Conservation (phyloP, 805 yeast genomes). For the Metschnikowia hibisci region DNA sequence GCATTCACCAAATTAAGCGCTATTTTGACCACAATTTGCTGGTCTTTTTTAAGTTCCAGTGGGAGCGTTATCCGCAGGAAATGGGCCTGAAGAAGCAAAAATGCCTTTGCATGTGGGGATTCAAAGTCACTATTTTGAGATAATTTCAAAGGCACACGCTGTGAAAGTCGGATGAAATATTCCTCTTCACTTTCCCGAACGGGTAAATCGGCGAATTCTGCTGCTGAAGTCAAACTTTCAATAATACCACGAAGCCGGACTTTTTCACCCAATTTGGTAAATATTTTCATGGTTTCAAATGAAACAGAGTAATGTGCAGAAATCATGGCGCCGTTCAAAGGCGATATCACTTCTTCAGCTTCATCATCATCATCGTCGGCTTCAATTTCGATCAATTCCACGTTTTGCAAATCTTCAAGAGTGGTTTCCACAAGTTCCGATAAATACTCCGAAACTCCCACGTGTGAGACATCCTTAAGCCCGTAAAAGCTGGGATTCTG, state of each 20-base stretch:
- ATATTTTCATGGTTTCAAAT: constrained; percentile 61
- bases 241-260: constrained; percentile 59
- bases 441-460: constrained; percentile 73
- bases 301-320: constrained; percentile 70
- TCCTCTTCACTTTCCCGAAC: constrained; percentile 58
- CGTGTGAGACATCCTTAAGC: constrained; percentile 55
- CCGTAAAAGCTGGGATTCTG: constrained; percentile 89
- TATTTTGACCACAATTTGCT: constrained; percentile 46
- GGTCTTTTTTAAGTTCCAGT: constrained; percentile 58
- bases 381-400: constrained; percentile 59
- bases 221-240: constrained; percentile 61
- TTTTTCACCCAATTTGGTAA: constrained; percentile 49
- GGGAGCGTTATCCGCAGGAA: constrained; percentile 64
- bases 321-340: constrained; percentile 70
- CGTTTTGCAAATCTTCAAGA: constrained; percentile 56
- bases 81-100: constrained; percentile 76
- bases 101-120: constrained; percentile 65
- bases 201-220: constrained; percentile 66
- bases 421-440: constrained; percentile 79
- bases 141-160: constrained; percentile 60
- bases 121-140: constrained; percentile 31
- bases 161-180: constrained; percentile 47
- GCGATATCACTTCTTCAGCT: constrained; percentile 41
- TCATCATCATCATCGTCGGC: constrained; percentile 37
- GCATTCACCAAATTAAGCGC: constrained; percentile 57